Percentiles rank a stretch among this genome's conserved stretches.
Conservation (phyloP, 371 early-diverging fungal species). For the Mucor racemosus region DNA sequence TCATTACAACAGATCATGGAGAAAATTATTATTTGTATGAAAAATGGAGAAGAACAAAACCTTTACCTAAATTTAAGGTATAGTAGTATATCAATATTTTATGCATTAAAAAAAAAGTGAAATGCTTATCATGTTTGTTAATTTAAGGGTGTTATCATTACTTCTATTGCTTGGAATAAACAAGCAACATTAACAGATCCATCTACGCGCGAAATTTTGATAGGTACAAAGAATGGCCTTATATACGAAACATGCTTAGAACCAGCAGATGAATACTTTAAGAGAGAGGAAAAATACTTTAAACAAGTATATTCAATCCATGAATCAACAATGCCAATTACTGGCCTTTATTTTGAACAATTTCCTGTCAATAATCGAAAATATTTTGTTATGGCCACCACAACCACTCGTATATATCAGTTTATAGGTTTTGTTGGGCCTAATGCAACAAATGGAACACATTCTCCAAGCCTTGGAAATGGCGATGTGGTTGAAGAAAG, state of each 20-base stretch:
- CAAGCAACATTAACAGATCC: conserved; percentile 54
- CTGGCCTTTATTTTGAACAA: conserved; percentile 78
- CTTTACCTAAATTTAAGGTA: conserved; percentile 73
- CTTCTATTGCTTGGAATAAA: conserved; percentile 90
- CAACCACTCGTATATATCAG: conserved; percentile 85
- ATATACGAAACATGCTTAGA: conserved; percentile 87
- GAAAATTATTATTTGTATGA: conserved; percentile 86
- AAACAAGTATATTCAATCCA: conserved; percentile 69
- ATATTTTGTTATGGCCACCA: conserved; percentile 75
- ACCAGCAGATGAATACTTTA: conserved; percentile 82
- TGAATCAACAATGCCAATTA: conserved; percentile 65
- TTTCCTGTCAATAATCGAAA: conserved; percentile 68
- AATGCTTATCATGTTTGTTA: too few relatives aligned
- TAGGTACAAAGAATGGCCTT: conserved; percentile 84
- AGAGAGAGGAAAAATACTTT: conserved; percentile 79
- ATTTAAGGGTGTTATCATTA: conserved; percentile 25
- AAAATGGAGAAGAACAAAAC: conserved; percentile 75
- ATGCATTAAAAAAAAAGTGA: background rate
- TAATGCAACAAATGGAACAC: conserved; percentile 18
- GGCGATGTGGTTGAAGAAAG: conserved; percentile 21
- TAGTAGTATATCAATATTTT: conserved; percentile 43
- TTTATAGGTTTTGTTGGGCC: conserved; percentile 70
- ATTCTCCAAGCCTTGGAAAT: conserved; percentile 3
- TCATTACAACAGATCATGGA: conserved; percentile 83
- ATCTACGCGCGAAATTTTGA: conserved; percentile 79